A percentile compares a stretch with the other conserved stretches of the same genome.
These are phyloP conservation scores for Backusella australiensis DNA, from an alignment of 192 early-diverging fungal genomes.

Conservation along the genomic window DNA sequence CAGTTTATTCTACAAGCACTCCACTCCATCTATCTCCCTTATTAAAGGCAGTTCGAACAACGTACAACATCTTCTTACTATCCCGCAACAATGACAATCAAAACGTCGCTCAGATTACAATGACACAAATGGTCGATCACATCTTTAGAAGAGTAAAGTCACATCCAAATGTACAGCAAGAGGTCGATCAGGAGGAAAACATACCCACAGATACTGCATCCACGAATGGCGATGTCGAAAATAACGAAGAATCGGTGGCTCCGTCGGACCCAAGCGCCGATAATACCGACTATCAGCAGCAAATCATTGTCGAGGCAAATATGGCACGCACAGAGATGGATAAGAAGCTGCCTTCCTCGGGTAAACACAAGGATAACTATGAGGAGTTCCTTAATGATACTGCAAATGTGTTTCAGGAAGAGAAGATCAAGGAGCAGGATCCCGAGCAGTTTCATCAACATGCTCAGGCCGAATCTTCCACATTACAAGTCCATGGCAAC, in stretches of 20 bases:
- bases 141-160: constrained; percentile 71
- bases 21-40: constrained; percentile 74
- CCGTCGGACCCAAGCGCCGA: not conserved
- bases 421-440: not conserved
- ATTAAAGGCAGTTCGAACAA: constrained; percentile 78
- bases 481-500: not conserved
- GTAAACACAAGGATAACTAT: constrained; percentile 23
- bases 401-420: constrained; percentile 26
- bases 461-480: not conserved
- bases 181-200: not conserved
- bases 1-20: constrained; percentile 65
- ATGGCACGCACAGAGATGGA: constrained; percentile 32
- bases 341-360: constrained; percentile 16
- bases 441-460: not conserved
- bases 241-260: not conserved
- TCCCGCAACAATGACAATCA: constrained; percentile 70
- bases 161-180: not conserved
- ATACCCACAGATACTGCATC: not conserved
- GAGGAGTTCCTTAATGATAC: constrained; percentile 35
- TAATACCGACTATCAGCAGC: constrained; percentile 19
- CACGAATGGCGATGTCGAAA: not conserved
- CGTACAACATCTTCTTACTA: constrained; percentile 88
- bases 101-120: constrained; percentile 82
- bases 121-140: constrained; percentile 87
- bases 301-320: constrained; percentile 35